phyloP scores from a whole-genome alignment of 169 alveolate genomes.

The Plasmodium vivax region DNA sequence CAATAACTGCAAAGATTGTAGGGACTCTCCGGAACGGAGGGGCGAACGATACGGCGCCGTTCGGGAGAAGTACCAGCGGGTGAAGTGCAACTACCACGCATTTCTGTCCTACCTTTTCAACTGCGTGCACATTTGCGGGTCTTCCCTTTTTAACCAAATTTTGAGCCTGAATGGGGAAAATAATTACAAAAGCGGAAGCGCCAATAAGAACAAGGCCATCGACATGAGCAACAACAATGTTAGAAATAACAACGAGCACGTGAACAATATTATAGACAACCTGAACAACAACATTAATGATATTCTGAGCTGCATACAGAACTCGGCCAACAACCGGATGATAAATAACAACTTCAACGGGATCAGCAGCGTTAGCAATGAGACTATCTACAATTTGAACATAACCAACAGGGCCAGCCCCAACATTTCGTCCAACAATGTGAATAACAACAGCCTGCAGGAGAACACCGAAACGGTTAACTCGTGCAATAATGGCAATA shows the following conservation, averaged over 20 bases:
- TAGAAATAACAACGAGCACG: conserved; percentile 62
- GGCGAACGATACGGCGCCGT: neutral
- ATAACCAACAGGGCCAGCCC: conserved; percentile 25
- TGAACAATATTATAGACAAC: conserved; percentile 46
- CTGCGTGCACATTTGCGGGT: conserved; percentile 58
- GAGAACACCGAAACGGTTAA: conserved; percentile 60
- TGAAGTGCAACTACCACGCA: conserved; percentile 42
- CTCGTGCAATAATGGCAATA: conserved; percentile 17
- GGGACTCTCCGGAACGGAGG: neutral
- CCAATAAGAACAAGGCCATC: conserved; percentile 19
- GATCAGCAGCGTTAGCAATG: conserved; percentile 58
- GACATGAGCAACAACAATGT: conserved; percentile 30
- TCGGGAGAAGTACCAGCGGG: neutral
- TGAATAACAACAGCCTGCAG: conserved; percentile 29
- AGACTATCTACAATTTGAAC: conserved; percentile 66
- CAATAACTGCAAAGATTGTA: neutral
- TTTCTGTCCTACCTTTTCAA: conserved; percentile 38
- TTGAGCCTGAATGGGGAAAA: conserved; percentile 2
- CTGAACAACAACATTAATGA: conserved; percentile 55
- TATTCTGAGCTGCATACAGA: conserved; percentile 58
- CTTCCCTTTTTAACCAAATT: conserved; percentile 61
- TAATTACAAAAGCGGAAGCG: conserved; percentile 1
- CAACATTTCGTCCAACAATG: conserved; percentile 45
- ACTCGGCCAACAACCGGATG: conserved; percentile 43
- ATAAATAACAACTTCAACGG: conserved; percentile 39